Conservation (phyloP, 2,329 filamentous ascomycete species). For the Thielaviopsis populi region DNA sequence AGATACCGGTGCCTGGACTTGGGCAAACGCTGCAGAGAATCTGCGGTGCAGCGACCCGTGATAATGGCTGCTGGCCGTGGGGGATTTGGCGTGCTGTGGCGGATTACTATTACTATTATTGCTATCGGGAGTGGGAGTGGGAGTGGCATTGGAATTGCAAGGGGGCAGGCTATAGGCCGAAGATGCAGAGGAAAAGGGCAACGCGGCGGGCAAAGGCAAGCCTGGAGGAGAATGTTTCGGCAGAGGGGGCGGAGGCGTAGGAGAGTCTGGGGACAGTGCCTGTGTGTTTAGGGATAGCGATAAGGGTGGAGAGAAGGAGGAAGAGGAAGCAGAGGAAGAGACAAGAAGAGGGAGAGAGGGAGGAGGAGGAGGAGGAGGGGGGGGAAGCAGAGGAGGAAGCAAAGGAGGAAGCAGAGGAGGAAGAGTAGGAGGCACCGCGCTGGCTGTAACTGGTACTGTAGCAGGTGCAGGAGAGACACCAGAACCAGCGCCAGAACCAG, state of each 20-base stretch:
- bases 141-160: no score
- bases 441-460: not conserved
- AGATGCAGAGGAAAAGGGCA: not conserved
- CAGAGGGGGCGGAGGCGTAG: not conserved
- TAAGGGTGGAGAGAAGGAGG: not conserved
- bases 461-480: not conserved
- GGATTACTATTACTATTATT: not conserved
- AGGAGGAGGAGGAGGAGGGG: not conserved
- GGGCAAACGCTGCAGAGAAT: not conserved
- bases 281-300: not conserved
- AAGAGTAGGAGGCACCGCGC: not conserved
- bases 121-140: not conserved
- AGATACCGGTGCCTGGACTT: not conserved
- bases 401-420: not conserved
- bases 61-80: not conserved
- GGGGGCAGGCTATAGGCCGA: no score
- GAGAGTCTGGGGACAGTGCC: not conserved
- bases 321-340: not conserved
- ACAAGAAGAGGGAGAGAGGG: not conserved
- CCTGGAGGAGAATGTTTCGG: not conserved
- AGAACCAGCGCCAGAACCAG: not conserved
- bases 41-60: not conserved
- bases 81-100: not conserved
- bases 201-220: not conserved
- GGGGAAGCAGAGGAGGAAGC: not conserved